A percentile compares a stretch with the other conserved stretches of the same genome.
Evolutionary conservation across 768 basidiomycete genomes (phyloP).

Genomic region (Trametes cubensis): DNA sequence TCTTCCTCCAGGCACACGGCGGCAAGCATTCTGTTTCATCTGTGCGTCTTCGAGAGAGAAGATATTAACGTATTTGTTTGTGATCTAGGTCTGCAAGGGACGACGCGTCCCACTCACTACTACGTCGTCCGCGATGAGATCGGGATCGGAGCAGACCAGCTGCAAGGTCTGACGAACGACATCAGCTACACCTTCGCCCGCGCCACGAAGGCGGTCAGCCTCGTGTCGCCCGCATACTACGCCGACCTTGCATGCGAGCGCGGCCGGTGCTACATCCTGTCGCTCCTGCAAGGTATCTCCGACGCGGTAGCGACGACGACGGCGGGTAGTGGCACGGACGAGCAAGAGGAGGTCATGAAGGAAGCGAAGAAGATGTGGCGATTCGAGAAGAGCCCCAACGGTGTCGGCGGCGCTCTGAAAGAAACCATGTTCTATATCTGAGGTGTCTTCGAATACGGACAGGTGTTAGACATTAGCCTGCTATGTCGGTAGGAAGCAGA

Average conservation of each 20-base stretch:
- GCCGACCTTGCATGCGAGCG: constrained; percentile 56
- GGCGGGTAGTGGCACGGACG: constrained; percentile 38
- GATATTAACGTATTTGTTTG: constrained; percentile 15
- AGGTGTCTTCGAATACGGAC: constrained; percentile 9
- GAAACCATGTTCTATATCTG: constrained; percentile 81
- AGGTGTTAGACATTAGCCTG: neutral
- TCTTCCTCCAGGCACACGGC: constrained; percentile 50
- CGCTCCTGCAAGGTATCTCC: constrained; percentile 48
- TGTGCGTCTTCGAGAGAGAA: neutral
- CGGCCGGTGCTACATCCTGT: constrained; percentile 54
- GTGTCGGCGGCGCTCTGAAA: constrained; percentile 57
- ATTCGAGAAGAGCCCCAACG: constrained; percentile 33
- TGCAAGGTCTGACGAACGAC: constrained; percentile 58
- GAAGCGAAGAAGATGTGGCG: constrained; percentile 63
- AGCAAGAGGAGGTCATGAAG: constrained; percentile 44
- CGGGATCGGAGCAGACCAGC: constrained; percentile 48
- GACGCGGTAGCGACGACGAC: constrained; percentile 36
- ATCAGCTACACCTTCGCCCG: constrained; percentile 60
- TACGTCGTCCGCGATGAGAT: constrained; percentile 59
- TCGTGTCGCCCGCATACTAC: constrained; percentile 49
- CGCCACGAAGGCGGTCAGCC: constrained; percentile 56
- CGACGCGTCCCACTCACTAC: constrained; percentile 57
- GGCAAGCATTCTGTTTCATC: neutral
- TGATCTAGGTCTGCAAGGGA: constrained; percentile 47
- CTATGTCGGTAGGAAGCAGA: no score